Evolutionary conservation across 495 filamentous ascomycete species (phyloP), one percentile per base, ranked within the genome.

Genomic region (Aspergillus cavernicola): DNA sequence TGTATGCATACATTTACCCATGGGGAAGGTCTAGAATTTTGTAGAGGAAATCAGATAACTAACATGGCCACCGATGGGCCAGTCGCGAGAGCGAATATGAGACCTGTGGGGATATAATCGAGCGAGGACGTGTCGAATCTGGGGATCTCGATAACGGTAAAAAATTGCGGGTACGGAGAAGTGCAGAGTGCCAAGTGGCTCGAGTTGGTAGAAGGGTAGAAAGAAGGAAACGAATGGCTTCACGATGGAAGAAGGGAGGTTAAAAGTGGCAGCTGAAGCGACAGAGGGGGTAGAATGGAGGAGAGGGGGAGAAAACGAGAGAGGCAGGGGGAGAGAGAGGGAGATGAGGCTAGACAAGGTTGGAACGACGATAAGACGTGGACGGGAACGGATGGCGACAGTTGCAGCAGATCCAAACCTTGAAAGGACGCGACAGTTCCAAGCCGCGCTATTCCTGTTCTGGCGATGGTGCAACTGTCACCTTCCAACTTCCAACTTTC

Each of bases 1-100:
- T 2, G 15, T 6, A 31, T 16, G n/a, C 70, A 44, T 68, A 77
- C 74, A 77, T 73, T 77, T 76, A 66, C 72, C 74, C 74, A 77
- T 77, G 68, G 64, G 67, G 61, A 64, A 58, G 53, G 44, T 55
- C 37, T 51, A 13, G 10, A 24, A 23, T 37, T 28, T 8, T 15
- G 7, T 32, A 13, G 18, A 29, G 36, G 23, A 63, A 59, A 42
- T 31, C 64, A 64, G 52, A 52, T 41, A 49, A 56, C 52, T 56
- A 67, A 58, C 68, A 73, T 73, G 68, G 61, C 67, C 55, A 56
- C 22, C 41, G 9, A 13, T 41, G 12, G 24, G 55, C 35, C 45
- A 51, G 15, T n/a, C 33, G 46, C 46, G 15, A n/a, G 42, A 45
- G 24, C 19, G 42, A n/a, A 39, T 31, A 43, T 26, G 39, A 29